These are phyloP conservation scores for Aspergillus neotritici DNA, from an alignment of 2,329 filamentous ascomycete genomes.

Conservation along the genomic window DNA sequence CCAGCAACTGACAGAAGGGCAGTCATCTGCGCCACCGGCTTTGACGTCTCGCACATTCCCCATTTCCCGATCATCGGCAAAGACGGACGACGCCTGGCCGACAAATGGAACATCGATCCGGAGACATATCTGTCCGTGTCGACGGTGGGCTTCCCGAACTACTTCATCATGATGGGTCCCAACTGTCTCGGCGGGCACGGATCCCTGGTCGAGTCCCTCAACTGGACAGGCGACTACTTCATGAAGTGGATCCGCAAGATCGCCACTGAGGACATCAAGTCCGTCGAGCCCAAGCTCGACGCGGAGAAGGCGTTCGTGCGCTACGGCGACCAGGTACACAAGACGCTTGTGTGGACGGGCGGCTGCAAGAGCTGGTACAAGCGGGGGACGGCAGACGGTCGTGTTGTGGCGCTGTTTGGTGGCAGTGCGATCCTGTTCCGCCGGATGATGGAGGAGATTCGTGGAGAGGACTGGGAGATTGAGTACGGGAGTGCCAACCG, in stretches of 20 bases:
- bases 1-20: not conserved
- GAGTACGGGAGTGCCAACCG: constrained; percentile 41
- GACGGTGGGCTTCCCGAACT: constrained; percentile 24
- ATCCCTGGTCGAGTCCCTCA: constrained; percentile 18
- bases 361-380: constrained; percentile 53
- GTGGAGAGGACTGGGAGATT: constrained; percentile 47
- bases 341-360: constrained; percentile 24
- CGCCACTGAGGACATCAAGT: constrained; percentile 26
- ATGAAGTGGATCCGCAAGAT: constrained; percentile 30
- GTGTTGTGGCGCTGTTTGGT: constrained; percentile 43
- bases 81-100: constrained; percentile 16
- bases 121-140: constrained; percentile 24
- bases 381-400: constrained; percentile 38
- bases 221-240: constrained; percentile 26
- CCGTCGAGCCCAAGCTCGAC: constrained; percentile 36
- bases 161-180: constrained; percentile 29
- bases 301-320: constrained; percentile 45
- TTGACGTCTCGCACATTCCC: constrained; percentile 35
- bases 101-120: constrained; percentile 22
- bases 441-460: constrained; percentile 33
- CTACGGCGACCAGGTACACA: constrained; percentile 47
- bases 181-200: constrained; percentile 27
- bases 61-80: constrained; percentile 31
- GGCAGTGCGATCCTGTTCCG: constrained; percentile 40
- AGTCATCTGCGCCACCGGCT: constrained; percentile 37